Evolutionary conservation across 2,329 filamentous ascomycete species (phyloP).

Genomic region (Alternaria tenuissima): DNA sequence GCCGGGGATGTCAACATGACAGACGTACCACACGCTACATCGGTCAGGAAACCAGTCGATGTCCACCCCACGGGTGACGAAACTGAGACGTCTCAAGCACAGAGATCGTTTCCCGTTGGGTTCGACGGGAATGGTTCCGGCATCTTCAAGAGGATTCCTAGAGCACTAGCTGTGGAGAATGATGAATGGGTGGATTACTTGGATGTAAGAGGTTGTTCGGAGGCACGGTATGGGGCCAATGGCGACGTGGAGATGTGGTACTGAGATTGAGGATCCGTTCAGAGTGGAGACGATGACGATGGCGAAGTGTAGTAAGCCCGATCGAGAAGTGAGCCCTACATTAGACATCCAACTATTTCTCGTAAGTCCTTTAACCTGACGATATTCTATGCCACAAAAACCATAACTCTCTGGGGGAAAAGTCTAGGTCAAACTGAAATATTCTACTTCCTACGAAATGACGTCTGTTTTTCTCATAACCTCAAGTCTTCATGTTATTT

Average conservation of each 20-base stretch:
- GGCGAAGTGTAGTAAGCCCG: neutral
- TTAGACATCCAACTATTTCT: neutral
- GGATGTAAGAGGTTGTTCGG: conserved; percentile 35
- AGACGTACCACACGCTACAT: conserved; percentile 6
- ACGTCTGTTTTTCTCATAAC: neutral
- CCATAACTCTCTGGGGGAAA: neutral
- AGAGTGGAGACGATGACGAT: neutral
- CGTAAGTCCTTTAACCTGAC: neutral
- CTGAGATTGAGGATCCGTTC: conserved; percentile 5
- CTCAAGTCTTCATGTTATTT: neutral
- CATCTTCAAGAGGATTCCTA: conserved; percentile 23
- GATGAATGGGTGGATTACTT: conserved; percentile 39
- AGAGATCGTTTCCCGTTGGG: conserved; percentile 15
- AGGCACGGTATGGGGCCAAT: conserved; percentile 41
- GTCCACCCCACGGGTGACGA: neutral
- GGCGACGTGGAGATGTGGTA: conserved; percentile 37
- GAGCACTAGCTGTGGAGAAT: conserved; percentile 40
- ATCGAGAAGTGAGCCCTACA: neutral
- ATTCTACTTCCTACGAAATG: neutral
- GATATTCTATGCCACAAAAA: neutral
- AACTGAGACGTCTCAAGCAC: neutral
- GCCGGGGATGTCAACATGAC: conserved; percentile 24
- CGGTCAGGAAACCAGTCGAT: neutral
- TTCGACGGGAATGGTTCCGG: conserved; percentile 34
- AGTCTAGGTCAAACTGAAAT: neutral